Evolutionary conservation across 1,139 yeast species (phyloP), one percentile per base, ranked within the genome.

Genomic region (Keqinozyma sinolaborantium): DNA sequence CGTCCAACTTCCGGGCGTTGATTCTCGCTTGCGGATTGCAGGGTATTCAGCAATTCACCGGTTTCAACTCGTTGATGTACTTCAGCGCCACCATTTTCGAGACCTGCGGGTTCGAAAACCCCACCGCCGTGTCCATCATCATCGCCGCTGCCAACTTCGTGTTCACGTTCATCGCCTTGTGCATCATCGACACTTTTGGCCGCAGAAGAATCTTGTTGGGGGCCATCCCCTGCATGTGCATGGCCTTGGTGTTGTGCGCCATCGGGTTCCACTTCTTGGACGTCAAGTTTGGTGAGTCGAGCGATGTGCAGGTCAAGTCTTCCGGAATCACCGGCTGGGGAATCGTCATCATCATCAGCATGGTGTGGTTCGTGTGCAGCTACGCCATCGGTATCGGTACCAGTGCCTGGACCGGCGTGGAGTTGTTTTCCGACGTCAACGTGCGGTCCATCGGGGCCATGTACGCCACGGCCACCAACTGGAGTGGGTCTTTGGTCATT

Each of bases 321-420:
- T 53, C 64, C 11, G 78, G 81, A 4, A 76, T 83, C 28, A 64
- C 79, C 24, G 80, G 86, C 2, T 88, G 97, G 96, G 95, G 96
- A 10, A 76, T 84, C 41, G 79, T 87, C 9, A 79, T 90, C 36
- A 82, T 92, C 41, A 70, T 88, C 21, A 82, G 87, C 40, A 87
- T 88, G 87, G 86, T 90, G 46, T 57, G 78, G 33, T 92, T 74
- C 51, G 96, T 88, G 31, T 95, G 95, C 4, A 79, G 83, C 39
- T 90, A 88, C 55, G 95, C 97, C 26, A 68, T 86, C 44, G 97
- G 97, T 47, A 85, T 88, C 45, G 98, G 98, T 59, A 87, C 90
- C 54, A 90, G 87, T 38, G 97, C 98, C 30, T 90, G 98, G 98
- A 95, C 92, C 50, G 97, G 95, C 52, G 85, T 92, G 33, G 98